These are phyloP conservation scores for Hortaea werneckii DNA, from an alignment of 2,329 filamentous ascomycete species.

Conservation along the genomic window DNA sequence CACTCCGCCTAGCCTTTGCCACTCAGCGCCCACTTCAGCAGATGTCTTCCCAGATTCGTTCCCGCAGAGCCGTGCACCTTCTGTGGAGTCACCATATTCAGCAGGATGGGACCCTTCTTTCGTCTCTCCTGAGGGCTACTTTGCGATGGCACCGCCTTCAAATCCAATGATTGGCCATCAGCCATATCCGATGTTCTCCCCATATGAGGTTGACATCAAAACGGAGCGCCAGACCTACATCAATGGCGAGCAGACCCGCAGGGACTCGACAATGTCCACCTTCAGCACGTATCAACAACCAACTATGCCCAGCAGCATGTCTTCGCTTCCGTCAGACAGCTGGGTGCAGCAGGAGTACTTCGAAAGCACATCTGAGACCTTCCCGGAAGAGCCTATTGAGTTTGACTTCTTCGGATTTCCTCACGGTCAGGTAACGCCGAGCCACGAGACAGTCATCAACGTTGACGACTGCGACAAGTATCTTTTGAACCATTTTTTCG, in stretches of 20 bases:
- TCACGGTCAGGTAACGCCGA: slow-evolving; percentile 53
- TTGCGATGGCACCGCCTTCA: slow-evolving; percentile 50
- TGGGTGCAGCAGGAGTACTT: slow-evolving; percentile 66
- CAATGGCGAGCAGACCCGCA: slow-evolving; percentile 74
- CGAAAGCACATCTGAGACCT: slow-evolving; percentile 57
- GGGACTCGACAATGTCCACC: slow-evolving; percentile 80
- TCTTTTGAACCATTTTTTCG: slow-evolving; percentile 81
- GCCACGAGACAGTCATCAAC: slow-evolving; percentile 63
- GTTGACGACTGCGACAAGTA: slow-evolving; percentile 81
- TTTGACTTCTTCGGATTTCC: slow-evolving; percentile 77
- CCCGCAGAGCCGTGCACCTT: slow-evolving; percentile 62
- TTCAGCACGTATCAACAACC: slow-evolving; percentile 86
- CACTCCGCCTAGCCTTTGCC: slow-evolving; percentile 68
- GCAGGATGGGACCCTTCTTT: slow-evolving; percentile 57
- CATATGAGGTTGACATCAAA: slow-evolving; percentile 92
- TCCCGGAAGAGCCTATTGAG: slow-evolving; percentile 47
- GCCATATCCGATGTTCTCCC: slow-evolving; percentile 52
- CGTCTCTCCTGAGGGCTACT: slow-evolving; percentile 41
- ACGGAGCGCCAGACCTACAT: slow-evolving; percentile 91
- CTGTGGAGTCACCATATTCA: slow-evolving; percentile 70
- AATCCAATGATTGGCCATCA: slow-evolving; percentile 24
- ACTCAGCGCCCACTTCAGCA: slow-evolving; percentile 65
- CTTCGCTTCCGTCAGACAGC: slow-evolving; percentile 51
- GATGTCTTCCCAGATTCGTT: slow-evolving; percentile 68
- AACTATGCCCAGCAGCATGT: slow-evolving; percentile 57